phyloP scores from a whole-genome alignment of 192 early-diverging fungal species.

The Coemansia asiatica region DNA sequence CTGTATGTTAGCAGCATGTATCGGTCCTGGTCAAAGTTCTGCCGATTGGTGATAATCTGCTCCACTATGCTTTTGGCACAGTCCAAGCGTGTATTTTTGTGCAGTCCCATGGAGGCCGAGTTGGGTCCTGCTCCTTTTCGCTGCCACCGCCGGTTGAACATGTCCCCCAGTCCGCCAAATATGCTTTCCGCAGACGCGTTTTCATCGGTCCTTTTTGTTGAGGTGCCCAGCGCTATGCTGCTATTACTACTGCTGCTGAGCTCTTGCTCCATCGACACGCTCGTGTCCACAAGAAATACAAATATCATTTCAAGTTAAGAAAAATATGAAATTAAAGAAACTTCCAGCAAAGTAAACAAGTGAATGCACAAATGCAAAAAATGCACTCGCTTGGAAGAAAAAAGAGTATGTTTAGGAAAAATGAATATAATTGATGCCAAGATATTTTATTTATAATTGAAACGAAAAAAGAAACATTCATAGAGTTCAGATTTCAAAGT shows the following conservation, averaged over 20 bases:
- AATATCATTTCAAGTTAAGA: conserved; percentile 40
- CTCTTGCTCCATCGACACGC: conserved; percentile 76
- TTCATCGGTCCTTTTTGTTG: conserved; percentile 15
- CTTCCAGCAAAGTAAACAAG: background rate
- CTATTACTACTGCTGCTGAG: conserved; percentile 18
- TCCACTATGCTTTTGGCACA: conserved; percentile 77
- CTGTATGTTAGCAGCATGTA: conserved; percentile 77
- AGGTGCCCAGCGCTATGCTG: background rate
- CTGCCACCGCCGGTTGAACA: conserved; percentile 48
- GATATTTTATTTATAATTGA: too few species aligned
- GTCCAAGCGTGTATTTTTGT: conserved; percentile 57
- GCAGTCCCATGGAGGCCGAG: background rate
- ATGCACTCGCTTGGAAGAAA: too few species aligned
- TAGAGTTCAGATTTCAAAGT: too few species aligned
- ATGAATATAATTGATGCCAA: too few species aligned
- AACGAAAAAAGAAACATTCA: too few species aligned
- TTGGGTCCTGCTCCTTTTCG: conserved; percentile 22
- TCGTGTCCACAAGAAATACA: conserved; percentile 79
- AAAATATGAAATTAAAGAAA: too few species aligned
- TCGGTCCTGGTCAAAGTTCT: conserved; percentile 63
- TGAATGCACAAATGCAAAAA: background rate
- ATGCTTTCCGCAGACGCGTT: conserved; percentile 30
- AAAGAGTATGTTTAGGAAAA: too few species aligned
- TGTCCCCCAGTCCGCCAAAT: conserved; percentile 27
- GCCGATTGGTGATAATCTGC: conserved; percentile 62